These are phyloP conservation scores for Glycine soja DNA, from an alignment of 306 rosid species.

Conservation along the genomic window DNA sequence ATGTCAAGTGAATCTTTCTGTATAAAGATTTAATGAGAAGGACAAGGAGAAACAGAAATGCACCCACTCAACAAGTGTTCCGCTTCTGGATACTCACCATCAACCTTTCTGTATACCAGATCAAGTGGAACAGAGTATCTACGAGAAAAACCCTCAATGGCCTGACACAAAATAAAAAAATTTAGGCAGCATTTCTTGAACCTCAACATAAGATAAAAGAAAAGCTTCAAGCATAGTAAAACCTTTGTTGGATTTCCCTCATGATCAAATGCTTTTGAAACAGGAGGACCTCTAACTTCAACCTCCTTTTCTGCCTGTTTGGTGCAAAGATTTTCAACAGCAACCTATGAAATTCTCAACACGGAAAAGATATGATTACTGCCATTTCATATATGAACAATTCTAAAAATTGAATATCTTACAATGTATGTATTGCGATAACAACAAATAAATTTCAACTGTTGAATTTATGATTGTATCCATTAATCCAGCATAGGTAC, in stretches of 20 bases:
- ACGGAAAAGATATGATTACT: slow-evolving; percentile 20
- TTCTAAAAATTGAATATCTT: slow-evolving; percentile 5
- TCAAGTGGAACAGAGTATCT: slow-evolving; percentile 80
- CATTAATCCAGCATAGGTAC: slow-evolving; percentile 23
- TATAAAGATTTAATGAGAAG: slow-evolving; percentile 18
- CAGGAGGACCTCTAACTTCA: slow-evolving; percentile 97
- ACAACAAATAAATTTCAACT: slow-evolving; percentile 26
- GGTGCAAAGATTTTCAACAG: slow-evolving; percentile 69
- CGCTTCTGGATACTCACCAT: slow-evolving; percentile 68
- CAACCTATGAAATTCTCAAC: slow-evolving; percentile 59
- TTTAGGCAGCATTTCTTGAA: slow-evolving; percentile 34
- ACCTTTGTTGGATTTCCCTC: slow-evolving; percentile 95
- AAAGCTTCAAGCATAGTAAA: slow-evolving; percentile 36
- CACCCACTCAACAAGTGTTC: slow-evolving; percentile 21
- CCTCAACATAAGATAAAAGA: slow-evolving; percentile 24
- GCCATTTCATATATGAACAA: slow-evolving; percentile 10
- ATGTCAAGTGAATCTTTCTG: slow-evolving; percentile 10
- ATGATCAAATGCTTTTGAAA: slow-evolving; percentile 84
- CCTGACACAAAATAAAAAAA: slow-evolving; percentile 67
- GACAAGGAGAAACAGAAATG: slow-evolving; percentile 23
- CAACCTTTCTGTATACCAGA: slow-evolving; percentile 67
- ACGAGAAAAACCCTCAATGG: slow-evolving; percentile 85
- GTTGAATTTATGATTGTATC: slow-evolving; percentile 14
- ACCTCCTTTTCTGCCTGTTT: slow-evolving; percentile 78
- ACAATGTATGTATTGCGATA: background rate